Base-by-base conservation (phyloP, 2,329 filamentous ascomycete genomes). In the Penicillium sp. region DNA sequence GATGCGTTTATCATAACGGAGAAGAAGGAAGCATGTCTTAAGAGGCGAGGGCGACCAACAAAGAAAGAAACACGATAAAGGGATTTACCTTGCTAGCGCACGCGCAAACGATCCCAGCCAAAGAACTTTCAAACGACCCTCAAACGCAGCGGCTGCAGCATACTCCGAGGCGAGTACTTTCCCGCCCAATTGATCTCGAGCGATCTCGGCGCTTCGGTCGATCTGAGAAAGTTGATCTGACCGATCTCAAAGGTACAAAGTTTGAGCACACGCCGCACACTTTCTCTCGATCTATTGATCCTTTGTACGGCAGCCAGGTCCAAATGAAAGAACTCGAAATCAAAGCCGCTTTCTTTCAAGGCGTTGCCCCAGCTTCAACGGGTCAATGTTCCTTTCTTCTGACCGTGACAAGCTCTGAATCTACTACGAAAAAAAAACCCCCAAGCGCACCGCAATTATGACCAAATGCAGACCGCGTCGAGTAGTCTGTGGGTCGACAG, bases 1-100 rank as follows among this genome's bases (percentile, higher is more conserved):
- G 5, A n/a, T 22, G n/a, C 17, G 14, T 47, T 17, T 11, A 11
- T 31, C 15, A 14, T 34, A 28, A 22, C 14, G 49, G 39, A 38
- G 50, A 41, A 52, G 35, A 45, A 54, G 25, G 60, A 52, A 58
- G 52, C 41, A 20, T 7, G 37, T 39, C 34, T 20, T 4, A 47
- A 45, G 38, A 53, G 43, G 57, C 61, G 63, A 63, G 64, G 64
- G 55, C 38, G 45, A 54, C 37, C 53, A 39, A 52, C 49, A 52
- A 52, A 41, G 54, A 50, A 50, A 53, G 55, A 62, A 67, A 61
- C 25, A 59, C 39, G 66, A 60, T 20, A 58, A 43, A 42, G 45
- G 43, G 63, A 63, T 71, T 73, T 67, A 76, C 74, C 68, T 67
- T 52, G 54, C 57, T 66, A 61, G 64, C 64, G 64, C 66, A 63